phyloP scores from a whole-genome alignment of 1,139 yeast genomes.

The Yamadazyma trypodendri region DNA sequence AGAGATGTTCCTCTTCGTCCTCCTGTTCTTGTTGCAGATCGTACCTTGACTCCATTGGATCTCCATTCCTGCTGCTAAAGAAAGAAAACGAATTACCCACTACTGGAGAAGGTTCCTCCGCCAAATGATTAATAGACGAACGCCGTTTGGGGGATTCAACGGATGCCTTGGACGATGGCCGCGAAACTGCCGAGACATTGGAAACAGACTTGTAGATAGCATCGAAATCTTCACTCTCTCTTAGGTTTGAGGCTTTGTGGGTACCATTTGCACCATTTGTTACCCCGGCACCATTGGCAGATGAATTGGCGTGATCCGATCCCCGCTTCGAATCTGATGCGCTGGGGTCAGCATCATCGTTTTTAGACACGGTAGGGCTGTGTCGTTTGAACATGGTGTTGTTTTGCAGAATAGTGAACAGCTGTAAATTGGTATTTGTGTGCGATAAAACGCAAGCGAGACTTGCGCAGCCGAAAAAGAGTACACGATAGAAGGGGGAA shows the following conservation, averaged over 20 bases:
- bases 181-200: constrained; percentile 8
- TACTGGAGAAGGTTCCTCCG: constrained; percentile 21
- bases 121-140: constrained; percentile 2
- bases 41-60: constrained; percentile 27
- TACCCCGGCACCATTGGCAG: not conserved
- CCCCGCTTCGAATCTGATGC: not conserved
- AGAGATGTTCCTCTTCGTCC: constrained; percentile 5
- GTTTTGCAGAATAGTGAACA: not conserved
- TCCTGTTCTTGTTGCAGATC: constrained; percentile 26
- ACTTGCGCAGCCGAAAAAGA: not conserved
- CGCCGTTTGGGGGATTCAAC: not conserved
- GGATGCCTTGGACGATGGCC: constrained; percentile 3
- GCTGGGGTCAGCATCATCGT: not conserved
- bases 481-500: not conserved
- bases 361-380: constrained; percentile 2
- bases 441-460: not conserved
- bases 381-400: not conserved
- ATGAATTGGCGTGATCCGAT: not conserved
- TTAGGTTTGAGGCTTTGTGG: not conserved
- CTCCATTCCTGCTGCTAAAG: constrained; percentile 19
- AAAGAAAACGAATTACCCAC: constrained; percentile 31
- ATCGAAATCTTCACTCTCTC: constrained; percentile 10
- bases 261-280: not conserved
- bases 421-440: not conserved
- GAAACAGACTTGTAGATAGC: constrained; percentile 18